Percentiles rank a stretch among this genome's conserved stretches.
These are phyloP conservation scores for Spirogloea muscicola DNA, from an alignment of 139 green algal genomes.

Conservation along the genomic window DNA sequence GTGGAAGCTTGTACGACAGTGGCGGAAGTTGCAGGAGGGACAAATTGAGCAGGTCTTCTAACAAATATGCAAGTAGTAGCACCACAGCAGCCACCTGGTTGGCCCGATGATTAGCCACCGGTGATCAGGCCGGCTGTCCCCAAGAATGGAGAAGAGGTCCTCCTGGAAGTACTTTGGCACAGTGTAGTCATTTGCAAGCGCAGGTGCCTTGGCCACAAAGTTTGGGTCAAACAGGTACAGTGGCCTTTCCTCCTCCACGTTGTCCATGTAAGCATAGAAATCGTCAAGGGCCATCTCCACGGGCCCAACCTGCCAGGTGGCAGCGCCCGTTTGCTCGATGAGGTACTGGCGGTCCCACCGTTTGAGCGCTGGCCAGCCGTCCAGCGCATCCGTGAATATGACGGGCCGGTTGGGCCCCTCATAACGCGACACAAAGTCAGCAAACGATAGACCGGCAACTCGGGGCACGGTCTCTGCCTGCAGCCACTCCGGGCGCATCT, in stretches of 20 bases:
- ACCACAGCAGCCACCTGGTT: too few relatives aligned
- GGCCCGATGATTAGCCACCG: constrained; percentile 92
- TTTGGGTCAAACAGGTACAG: constrained; percentile 79
- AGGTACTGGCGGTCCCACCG: constrained; percentile 50
- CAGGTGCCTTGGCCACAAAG: constrained; percentile 57
- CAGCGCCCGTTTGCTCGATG: constrained; percentile 9
- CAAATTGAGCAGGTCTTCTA: too few relatives aligned
- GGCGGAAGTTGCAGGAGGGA: too few relatives aligned
- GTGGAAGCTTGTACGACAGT: too few relatives aligned
- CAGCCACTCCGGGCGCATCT: constrained; percentile 70
- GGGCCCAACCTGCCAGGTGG: constrained; percentile 36
- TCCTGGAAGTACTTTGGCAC: constrained; percentile 71
- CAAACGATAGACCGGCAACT: constrained; percentile 54
- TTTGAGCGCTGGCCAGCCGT: constrained; percentile 54
- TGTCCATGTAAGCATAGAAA: constrained; percentile 68
- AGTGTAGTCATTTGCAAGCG: constrained; percentile 72
- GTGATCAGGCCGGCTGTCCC: constrained; percentile 68
- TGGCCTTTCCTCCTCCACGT: constrained; percentile 68
- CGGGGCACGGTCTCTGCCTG: constrained; percentile 73
- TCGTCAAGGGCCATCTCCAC: constrained; percentile 66
- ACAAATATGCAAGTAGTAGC: too few relatives aligned
- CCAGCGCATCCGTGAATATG: constrained; percentile 61
- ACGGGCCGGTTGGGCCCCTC: constrained; percentile 80
- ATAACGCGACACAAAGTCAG: constrained; percentile 70
- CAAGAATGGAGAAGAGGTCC: constrained; percentile 85